Evolutionary conservation across 2,329 filamentous ascomycete genomes (phyloP).

Genomic region (Arthrinium puccinioides): DNA sequence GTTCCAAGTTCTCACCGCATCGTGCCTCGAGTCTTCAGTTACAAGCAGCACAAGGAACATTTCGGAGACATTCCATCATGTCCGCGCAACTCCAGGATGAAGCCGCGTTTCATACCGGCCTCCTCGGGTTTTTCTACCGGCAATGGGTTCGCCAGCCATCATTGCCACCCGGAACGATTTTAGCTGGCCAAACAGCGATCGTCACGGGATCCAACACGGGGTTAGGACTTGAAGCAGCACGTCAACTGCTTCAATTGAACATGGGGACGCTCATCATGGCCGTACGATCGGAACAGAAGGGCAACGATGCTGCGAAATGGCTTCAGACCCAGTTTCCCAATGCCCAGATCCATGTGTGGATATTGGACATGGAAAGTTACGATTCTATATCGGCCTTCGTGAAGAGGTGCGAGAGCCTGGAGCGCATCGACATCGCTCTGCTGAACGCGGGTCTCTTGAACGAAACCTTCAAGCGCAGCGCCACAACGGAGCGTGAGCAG

Average conservation of each 20-base stretch:
- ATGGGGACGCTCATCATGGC: conserved; percentile 38
- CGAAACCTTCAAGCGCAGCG: conserved; percentile 11
- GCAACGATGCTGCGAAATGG: conserved; percentile 29
- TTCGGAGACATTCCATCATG: background rate
- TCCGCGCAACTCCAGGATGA: background rate
- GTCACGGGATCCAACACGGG: conserved; percentile 43
- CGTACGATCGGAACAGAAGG: conserved; percentile 34
- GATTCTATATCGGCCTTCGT: conserved; percentile 36
- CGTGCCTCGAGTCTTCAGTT: too few relatives aligned
- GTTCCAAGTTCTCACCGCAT: too few relatives aligned
- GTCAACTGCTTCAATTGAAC: conserved; percentile 29
- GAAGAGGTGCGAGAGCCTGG: conserved; percentile 19
- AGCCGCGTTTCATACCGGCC: conserved; percentile 1
- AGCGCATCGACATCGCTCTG: conserved; percentile 34
- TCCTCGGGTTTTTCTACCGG: conserved; percentile 2
- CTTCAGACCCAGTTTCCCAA: conserved; percentile 21
- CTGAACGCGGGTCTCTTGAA: conserved; percentile 35
- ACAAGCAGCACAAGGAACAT: too few relatives aligned
- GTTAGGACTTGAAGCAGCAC: conserved; percentile 36
- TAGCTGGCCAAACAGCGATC: conserved; percentile 23
- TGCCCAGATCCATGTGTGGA: conserved; percentile 38
- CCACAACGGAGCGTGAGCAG: conserved; percentile 29
- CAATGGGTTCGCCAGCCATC: conserved; percentile 2
- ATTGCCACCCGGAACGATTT: background rate
- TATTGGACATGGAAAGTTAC: conserved; percentile 39